These are phyloP conservation scores for Herpomyces periplanetae DNA, from an alignment of 2,329 filamentous ascomycete genomes.

Conservation along the genomic window DNA sequence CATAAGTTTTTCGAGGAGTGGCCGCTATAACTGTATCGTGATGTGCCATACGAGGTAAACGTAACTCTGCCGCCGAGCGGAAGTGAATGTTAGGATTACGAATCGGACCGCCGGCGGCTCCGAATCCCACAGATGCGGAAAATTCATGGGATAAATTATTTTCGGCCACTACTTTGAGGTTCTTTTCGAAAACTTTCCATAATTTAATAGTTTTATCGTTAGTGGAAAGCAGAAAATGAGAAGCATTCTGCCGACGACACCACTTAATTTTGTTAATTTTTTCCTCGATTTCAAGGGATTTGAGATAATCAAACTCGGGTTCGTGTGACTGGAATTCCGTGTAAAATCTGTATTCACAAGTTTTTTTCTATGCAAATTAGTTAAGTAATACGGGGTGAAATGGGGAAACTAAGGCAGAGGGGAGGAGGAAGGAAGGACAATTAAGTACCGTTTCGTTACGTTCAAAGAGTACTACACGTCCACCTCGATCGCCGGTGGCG, in stretches of 20 bases:
- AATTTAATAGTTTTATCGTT: slow-evolving; percentile 99
- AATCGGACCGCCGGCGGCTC: slow-evolving; percentile 37
- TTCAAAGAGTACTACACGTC: slow-evolving; percentile 48
- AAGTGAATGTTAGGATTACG: slow-evolving; percentile 34
- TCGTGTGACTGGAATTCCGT: slow-evolving; percentile 99
- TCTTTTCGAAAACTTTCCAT: slow-evolving; percentile 99
- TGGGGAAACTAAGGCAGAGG: slow-evolving; percentile 1
- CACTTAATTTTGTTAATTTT: slow-evolving; percentile 99
- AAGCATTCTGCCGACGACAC: slow-evolving; percentile 90
- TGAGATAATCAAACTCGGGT: slow-evolving; percentile 94
- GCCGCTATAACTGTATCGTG: slow-evolving; percentile 94
- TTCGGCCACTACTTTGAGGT: slow-evolving; percentile 87
- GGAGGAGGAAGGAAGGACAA: slow-evolving; percentile 1
- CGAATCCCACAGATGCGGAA: slow-evolving; percentile 22
- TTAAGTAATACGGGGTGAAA: slow-evolving; percentile 1
- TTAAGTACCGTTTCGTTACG: slow-evolving; percentile 61
- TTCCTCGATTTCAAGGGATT: slow-evolving; percentile 95
- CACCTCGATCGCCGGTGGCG: slow-evolving; percentile 60
- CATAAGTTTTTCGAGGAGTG: slow-evolving; percentile 75
- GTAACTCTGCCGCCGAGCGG: slow-evolving; percentile 40
- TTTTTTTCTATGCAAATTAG: slow-evolving; percentile 40
- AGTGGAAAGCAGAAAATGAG: slow-evolving; percentile 84
- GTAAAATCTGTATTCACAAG: slow-evolving; percentile 98
- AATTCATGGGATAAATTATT: slow-evolving; percentile 89
- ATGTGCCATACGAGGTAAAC: slow-evolving; percentile 76